Percentiles rank a stretch among this genome's conserved stretches.
These are phyloP conservation scores for Teratosphaeria nubilosa DNA, from an alignment of 2,329 filamentous ascomycete genomes.

Conservation along the genomic window DNA sequence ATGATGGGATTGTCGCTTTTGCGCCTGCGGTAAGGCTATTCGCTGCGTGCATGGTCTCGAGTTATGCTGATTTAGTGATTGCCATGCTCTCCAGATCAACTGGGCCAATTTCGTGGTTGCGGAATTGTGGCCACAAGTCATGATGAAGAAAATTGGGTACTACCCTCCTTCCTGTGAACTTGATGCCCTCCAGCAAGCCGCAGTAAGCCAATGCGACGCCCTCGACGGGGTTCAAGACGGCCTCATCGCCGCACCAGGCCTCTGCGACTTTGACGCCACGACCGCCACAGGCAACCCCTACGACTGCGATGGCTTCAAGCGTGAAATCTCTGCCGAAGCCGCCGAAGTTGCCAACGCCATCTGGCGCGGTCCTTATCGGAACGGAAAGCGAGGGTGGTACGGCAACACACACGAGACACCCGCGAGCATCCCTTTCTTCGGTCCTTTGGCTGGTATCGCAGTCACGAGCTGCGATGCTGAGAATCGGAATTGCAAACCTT, in stretches of 20 bases:
- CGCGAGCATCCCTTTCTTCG: not conserved
- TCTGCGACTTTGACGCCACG: constrained; percentile 24
- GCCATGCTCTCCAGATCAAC: constrained; percentile 17
- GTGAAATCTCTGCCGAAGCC: constrained; percentile 19
- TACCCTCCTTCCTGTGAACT: constrained; percentile 26
- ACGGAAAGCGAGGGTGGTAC: constrained; percentile 22
- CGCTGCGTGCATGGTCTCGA: not conserved
- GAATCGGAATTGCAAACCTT: constrained; percentile 13
- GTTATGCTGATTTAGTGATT: not conserved
- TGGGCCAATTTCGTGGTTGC: constrained; percentile 23
- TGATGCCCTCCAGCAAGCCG: constrained; percentile 26
- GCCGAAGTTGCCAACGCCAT: constrained; percentile 22
- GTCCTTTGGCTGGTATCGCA: constrained; percentile 14
- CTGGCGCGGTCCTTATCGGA: constrained; percentile 24
- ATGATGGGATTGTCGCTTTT: constrained; percentile 31
- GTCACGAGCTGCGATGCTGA: constrained; percentile 18
- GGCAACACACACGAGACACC: constrained; percentile 19
- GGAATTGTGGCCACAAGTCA: constrained; percentile 21
- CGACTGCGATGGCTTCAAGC: constrained; percentile 14
- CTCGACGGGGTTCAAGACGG: constrained; percentile 30
- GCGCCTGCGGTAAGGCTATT: constrained; percentile 24
- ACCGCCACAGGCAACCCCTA: constrained; percentile 19
- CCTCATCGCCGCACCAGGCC: constrained; percentile 19
- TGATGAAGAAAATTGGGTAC: constrained; percentile 22
- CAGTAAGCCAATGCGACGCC: constrained; percentile 27